A percentile compares a stretch with the other conserved stretches of the same genome.
These are phyloP conservation scores for Starmerella sirachaensis DNA, from an alignment of 805 yeast species.

Conservation along the genomic window DNA sequence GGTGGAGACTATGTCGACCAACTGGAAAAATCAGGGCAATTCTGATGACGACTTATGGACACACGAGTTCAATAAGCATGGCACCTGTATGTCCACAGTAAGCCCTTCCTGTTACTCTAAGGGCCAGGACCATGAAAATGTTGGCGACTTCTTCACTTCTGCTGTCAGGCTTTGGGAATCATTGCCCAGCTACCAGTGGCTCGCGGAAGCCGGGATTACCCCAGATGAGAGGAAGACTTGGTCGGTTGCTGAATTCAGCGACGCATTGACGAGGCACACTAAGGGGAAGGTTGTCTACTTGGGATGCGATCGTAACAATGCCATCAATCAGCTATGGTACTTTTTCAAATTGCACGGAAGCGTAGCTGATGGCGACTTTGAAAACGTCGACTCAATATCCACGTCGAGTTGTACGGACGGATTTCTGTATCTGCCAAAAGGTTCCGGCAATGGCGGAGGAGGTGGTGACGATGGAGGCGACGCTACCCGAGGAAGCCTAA, in stretches of 20 bases:
- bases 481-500: slow-evolving; percentile 36
- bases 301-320: slow-evolving; percentile 42
- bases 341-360: slow-evolving; percentile 67
- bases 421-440: slow-evolving; percentile 64
- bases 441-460: slow-evolving; percentile 27
- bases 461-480: slow-evolving; percentile 28
- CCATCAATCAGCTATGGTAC: slow-evolving; percentile 64
- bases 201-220: slow-evolving; percentile 53
- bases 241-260: slow-evolving; percentile 34
- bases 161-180: slow-evolving; percentile 45
- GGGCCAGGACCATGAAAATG: slow-evolving; percentile 31
- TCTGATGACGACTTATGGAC: slow-evolving; percentile 64
- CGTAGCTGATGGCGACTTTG: slow-evolving; percentile 50
- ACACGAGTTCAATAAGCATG: slow-evolving; percentile 91
- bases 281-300: slow-evolving; percentile 45
- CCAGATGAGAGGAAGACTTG: slow-evolving; percentile 53
- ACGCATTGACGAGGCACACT: slow-evolving; percentile 28
- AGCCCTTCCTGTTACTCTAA: slow-evolving; percentile 53
- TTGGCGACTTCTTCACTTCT: slow-evolving; percentile 57
- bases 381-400: slow-evolving; percentile 42
- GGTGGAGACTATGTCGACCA: slow-evolving; percentile 41
- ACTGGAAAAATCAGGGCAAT: slow-evolving; percentile 69
- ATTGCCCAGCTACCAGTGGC: slow-evolving; percentile 56
- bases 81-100: slow-evolving; percentile 77
- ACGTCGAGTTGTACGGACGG: slow-evolving; percentile 61